Base-by-base conservation (phyloP, 148 eudicot genomes). In the Rhododendron vialii region DNA sequence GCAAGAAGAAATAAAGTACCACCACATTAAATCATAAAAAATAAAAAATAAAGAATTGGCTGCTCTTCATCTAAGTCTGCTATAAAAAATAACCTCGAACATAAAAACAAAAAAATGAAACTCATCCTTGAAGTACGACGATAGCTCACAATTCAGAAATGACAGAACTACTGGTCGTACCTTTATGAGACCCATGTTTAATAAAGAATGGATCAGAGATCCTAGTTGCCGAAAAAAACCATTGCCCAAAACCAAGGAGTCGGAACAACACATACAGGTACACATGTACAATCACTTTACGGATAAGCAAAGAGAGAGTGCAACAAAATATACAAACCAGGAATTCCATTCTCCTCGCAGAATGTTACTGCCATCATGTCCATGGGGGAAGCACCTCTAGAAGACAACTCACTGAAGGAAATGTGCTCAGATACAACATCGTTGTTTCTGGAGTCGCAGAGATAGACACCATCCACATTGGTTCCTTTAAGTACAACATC, bases 401-500 rank as follows among this genome's bases (percentile, higher is more conserved):
- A 93, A 86, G 94, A 92, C 88, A 94, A 91, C 82, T 97, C 98
- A 87, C 95, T 88, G 89, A 91, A 97, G 90, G 98, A 95, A 82
- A 95, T 88, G 86, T 95, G 99, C 92, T 93, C 98, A 87, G 92
- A 93, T 76, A 91, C 57, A 71, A 91, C 85, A 85, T 85, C 92
- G 86, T 89, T 88, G 84, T 86, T 92, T 87, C 93, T 90, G 74
- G 98, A 88, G 84, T 92, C 96, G 33, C 95, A 91, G 73, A 93
- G 93, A 89, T 91, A 91, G 78, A 91, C 90, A 82, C 94, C 94
- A 84, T 95, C 95, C 65, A 89, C 88, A 82, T 91, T 95, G 77
- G 93, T 93, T 43, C 99, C 99, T 91, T 95, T 97, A 47, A 97
- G 91, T 83, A 97, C 94, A 20, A 93, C 98, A 86, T 93, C 93